Evolutionary conservation across 2,329 filamentous ascomycete genomes (phyloP), one percentile per base, ranked within the genome.

Genomic region (Verticillium nonalfalfae): DNA sequence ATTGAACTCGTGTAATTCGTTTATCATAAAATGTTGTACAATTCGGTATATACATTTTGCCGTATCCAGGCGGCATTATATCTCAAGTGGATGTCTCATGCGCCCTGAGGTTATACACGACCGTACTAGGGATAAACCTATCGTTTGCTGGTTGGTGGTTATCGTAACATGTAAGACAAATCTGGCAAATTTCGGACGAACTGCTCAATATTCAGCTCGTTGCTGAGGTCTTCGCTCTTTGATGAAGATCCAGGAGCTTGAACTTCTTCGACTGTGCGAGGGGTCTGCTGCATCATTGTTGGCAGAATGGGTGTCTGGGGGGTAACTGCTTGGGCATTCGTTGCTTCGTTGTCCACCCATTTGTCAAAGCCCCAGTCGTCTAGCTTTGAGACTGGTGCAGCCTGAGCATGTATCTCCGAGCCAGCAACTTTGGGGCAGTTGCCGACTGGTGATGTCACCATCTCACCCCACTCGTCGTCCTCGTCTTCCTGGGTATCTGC

Each of bases 391-490:
- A 26, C n/a, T 31, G 45, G 18, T 11, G 18, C n/a, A 4, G 45
- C n/a, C 18, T 52, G 45, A 10, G 13, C 45, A 11, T 52, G 18
- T 10, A 18, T 18, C 9, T 21, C n/a, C 18, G 45, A 10, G n/a
- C 18, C 3, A 11, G 45, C n/a, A 21, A 18, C 18, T 21, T 21
- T 26, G n/a, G 45, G 45, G 6, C 33, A 59, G 4, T 64, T 60
- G 5, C 52, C 62, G 34, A 63, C 59, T 59, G 75, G 77, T 3
- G 78, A 79, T 7, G 74, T 75, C 1, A 86, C 75, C 84, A 86
- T 86, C 63, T 86, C 84, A 2, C 84, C 84, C 84, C 84, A 86
- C 40, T 86, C 83, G 55, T 85, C 82, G 1, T 84, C 81, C 5
- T 83, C 79, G 0, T 79, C 74, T 6, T 75, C 73, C 0, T 70